Evolutionary conservation across 2,329 filamentous ascomycete genomes (phyloP), one percentile per base, ranked within the genome.

Genomic region (Hymenoscyphus fructigenus): DNA sequence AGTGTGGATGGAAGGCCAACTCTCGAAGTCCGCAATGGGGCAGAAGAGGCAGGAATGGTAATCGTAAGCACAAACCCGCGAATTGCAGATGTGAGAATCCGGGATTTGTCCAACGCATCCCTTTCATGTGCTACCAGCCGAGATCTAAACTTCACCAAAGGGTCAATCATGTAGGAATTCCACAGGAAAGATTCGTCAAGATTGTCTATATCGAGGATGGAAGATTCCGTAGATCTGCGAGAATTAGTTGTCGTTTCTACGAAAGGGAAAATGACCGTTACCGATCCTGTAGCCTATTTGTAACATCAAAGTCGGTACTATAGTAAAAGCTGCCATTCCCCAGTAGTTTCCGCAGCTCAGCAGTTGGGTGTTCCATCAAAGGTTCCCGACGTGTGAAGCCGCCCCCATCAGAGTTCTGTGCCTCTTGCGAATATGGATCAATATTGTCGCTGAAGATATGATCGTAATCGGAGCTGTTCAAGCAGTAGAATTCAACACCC

Each of bases 121-220:
- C 89, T 90, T 71, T 97, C 92, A 62, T 86, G 84, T 5, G 86
- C 85, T 66, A 92, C 85, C 57, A 99, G 83, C 20, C 91, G 86
- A 34, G 90, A 93, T 55, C 95, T 88, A 76, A 99, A 98, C 76
- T 93, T 86, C 34, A 97, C 89, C 62, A 99, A 83, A 5, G 95
- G 93, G 69, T 91, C 89, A 72, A 99, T 97, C 93, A 99, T 97
- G 79, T 96, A 97, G 3, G 92, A 96, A 75, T 99, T 99, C 95
- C 95, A 99, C 20, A 99, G 80, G 75, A 97, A 97, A 1, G 91
- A 90, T 73, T 93, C 90, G 76, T 99, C 93, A 67, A 98, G 88
- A 73, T 92, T 95, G 75, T 97, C 93, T 66, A 97, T 92, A 68
- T 96, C 91, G 68, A 98, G 93, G 0, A 90, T 88, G 56, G 88